phyloP scores from a whole-genome alignment of 345 rosid species.

The Euphorbia lathyris region DNA sequence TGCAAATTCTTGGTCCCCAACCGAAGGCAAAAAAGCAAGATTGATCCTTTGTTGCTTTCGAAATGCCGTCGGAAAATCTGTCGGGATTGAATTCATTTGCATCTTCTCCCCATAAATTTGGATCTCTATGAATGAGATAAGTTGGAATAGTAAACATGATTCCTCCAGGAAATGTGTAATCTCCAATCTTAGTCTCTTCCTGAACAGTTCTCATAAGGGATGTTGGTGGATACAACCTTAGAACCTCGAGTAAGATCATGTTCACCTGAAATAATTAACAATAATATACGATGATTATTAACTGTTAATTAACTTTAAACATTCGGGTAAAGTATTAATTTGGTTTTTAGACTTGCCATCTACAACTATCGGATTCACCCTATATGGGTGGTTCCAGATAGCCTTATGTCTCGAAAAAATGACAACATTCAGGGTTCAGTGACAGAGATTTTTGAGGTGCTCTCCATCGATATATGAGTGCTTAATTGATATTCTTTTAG shows the following conservation, averaged over 20 bases:
- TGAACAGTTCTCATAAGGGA: background rate
- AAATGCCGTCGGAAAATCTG: slow-evolving; percentile 9
- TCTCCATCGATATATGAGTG: too few relatives aligned
- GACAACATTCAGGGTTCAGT: too few relatives aligned
- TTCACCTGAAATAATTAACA: background rate
- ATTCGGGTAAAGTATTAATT: too few relatives aligned
- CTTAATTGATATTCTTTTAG: too few relatives aligned
- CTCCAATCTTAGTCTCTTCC: background rate
- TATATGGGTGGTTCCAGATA: too few relatives aligned
- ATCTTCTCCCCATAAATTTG: slow-evolving; percentile 12
- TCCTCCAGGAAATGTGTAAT: slow-evolving; percentile 6
- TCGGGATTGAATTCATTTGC: slow-evolving; percentile 12
- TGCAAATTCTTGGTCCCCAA: slow-evolving; percentile 8
- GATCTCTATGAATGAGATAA: slow-evolving; percentile 4
- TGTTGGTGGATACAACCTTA: slow-evolving; percentile 13
- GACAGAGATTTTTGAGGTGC: too few relatives aligned
- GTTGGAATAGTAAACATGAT: background rate
- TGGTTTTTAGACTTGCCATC: too few relatives aligned
- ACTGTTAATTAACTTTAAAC: too few relatives aligned
- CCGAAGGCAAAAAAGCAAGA: background rate
- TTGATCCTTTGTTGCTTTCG: slow-evolving; percentile 5
- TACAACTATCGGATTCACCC: too few relatives aligned
- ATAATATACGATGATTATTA: too few relatives aligned
- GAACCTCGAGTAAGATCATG: slow-evolving; percentile 9
- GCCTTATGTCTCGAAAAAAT: too few relatives aligned